Evolutionary conservation across 306 rosid genomes (phyloP).

Genomic region (Echinosophora koreensis): DNA sequence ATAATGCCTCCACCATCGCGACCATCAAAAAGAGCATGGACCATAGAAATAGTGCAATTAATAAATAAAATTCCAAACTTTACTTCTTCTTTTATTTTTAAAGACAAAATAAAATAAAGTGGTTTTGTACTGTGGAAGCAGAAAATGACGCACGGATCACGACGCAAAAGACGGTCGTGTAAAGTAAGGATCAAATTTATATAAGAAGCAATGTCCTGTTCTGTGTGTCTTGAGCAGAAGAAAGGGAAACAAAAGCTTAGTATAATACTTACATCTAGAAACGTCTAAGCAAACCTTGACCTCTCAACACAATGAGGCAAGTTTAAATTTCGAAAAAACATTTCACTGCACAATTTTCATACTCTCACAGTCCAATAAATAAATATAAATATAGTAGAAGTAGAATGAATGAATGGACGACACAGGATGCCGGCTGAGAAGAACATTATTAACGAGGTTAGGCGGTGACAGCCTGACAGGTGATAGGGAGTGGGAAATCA

Average conservation of each 20-base stretch:
- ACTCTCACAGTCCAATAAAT: too few species aligned
- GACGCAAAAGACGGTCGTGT: slow-evolving; percentile 48
- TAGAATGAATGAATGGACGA: slow-evolving; percentile 13
- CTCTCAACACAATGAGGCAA: too few species aligned
- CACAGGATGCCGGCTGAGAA: slow-evolving; percentile 49
- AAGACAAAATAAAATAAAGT: background rate
- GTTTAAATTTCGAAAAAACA: too few species aligned
- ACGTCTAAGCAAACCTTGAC: too few species aligned
- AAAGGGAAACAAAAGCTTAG: too few species aligned
- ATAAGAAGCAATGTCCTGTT: background rate
- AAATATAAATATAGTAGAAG: background rate
- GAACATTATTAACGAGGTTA: slow-evolving; percentile 13
- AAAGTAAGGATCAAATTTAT: background rate
- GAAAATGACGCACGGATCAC: slow-evolving; percentile 53
- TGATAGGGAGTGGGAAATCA: slow-evolving; percentile 40
- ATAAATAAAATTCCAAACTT: background rate
- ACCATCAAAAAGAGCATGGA: slow-evolving; percentile 29
- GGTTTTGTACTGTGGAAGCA: background rate
- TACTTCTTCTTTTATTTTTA: background rate
- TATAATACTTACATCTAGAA: too few species aligned
- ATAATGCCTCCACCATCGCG: slow-evolving; percentile 24
- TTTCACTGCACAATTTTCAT: too few species aligned
- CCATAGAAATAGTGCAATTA: background rate
- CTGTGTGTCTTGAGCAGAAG: background rate
- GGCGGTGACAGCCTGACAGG: background rate